A percentile compares a stretch with the other conserved stretches of the same genome.
phyloP scores from a whole-genome alignment of 2,329 filamentous ascomycete genomes.

The Epichloe coenophiala region DNA sequence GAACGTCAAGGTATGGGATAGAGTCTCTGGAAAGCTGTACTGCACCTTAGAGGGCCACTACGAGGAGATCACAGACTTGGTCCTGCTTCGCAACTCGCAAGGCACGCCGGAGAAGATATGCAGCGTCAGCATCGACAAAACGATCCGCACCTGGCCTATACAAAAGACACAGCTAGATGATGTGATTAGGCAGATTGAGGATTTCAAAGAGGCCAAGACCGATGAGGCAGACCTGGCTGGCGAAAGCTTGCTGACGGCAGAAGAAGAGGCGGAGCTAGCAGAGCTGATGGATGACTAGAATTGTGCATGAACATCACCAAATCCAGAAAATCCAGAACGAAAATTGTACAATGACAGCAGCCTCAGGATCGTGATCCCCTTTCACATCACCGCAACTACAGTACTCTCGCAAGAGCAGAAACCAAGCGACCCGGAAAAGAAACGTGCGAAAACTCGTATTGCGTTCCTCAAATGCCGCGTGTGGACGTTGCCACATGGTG shows the following conservation, averaged over 20 bases:
- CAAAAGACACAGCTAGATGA: conserved; percentile 42
- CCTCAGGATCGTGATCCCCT: background rate
- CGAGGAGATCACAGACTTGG: conserved; percentile 78
- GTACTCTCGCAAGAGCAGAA: too few species aligned
- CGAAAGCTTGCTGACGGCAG: conserved; percentile 55
- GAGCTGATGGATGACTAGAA: conserved; percentile 66
- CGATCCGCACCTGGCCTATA: conserved; percentile 73
- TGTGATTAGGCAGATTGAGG: conserved; percentile 29
- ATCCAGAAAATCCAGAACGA: too few species aligned
- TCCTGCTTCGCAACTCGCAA: conserved; percentile 37
- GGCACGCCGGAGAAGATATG: conserved; percentile 39
- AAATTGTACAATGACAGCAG: background rate
- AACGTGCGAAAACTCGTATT: background rate
- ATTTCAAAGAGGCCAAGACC: conserved; percentile 31
- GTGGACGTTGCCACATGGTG: background rate
- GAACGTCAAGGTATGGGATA: conserved; percentile 81
- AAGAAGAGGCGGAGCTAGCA: conserved; percentile 86
- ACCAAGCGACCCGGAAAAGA: background rate
- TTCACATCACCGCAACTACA: background rate
- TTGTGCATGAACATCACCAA: background rate
- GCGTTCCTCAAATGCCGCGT: background rate
- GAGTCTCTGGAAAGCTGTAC: conserved; percentile 55
- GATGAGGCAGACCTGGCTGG: conserved; percentile 30
- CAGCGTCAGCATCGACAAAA: conserved; percentile 83
- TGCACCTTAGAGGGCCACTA: conserved; percentile 73